phyloP scores from a whole-genome alignment of 805 yeast species.

The Huiozyma naganishii region DNA sequence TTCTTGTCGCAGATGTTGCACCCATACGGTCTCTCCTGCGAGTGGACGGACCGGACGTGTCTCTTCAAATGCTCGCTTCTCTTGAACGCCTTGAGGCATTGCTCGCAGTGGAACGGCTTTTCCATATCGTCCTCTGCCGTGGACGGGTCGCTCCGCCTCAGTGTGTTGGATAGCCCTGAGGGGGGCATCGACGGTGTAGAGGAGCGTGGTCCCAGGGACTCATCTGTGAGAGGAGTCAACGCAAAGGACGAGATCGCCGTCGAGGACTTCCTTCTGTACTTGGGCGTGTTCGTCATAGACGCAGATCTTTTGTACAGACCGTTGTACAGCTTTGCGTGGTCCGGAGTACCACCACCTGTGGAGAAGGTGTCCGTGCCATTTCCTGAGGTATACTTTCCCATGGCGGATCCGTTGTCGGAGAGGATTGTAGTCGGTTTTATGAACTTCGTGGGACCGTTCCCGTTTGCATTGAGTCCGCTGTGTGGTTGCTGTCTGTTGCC shows the following conservation, averaged over 20 bases:
- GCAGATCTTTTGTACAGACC: neutral
- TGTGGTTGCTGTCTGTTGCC: no score
- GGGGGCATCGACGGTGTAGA: neutral
- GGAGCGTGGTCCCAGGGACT: no score
- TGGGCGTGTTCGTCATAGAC: neutral
- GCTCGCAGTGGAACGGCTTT: conserved; percentile 29
- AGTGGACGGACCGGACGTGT: conserved; percentile 57
- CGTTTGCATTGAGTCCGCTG: no score
- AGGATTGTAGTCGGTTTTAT: no score
- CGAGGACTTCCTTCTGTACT: neutral
- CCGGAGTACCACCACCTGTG: no score
- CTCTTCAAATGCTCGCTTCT: conserved; percentile 59
- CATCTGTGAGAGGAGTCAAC: no score
- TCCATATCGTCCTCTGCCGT: conserved; percentile 17
- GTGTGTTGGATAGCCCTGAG: neutral
- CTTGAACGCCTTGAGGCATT: conserved; percentile 37
- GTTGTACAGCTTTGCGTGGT: no score
- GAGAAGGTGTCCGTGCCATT: no score
- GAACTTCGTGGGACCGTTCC: no score
- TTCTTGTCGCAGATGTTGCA: conserved; percentile 49
- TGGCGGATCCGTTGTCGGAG: no score
- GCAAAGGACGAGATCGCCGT: neutral
- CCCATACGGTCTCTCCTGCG: conserved; percentile 46
- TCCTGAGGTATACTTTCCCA: no score
- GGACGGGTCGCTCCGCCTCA: neutral